These are phyloP conservation scores for Aurinia saxatilis DNA, from an alignment of 345 rosid species.

Conservation along the genomic window DNA sequence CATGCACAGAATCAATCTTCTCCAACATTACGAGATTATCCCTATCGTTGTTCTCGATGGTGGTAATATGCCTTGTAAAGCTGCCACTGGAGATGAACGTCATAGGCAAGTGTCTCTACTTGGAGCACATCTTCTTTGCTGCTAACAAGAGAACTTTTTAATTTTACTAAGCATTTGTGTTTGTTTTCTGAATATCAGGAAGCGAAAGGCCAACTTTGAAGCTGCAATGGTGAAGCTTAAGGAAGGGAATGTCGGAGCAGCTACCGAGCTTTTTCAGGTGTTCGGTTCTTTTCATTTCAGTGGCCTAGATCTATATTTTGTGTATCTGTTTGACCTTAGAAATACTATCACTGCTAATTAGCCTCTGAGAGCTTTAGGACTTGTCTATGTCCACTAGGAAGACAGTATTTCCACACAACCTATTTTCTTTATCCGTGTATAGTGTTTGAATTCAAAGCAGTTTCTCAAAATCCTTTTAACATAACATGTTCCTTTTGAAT, in stretches of 20 bases:
- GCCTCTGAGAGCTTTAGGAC: not conserved
- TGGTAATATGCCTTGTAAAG: constrained; percentile 67
- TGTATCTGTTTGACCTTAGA: not conserved
- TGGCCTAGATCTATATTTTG: not conserved
- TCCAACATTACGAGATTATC: constrained; percentile 51
- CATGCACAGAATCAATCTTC: constrained; percentile 74
- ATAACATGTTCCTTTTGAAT: not conserved
- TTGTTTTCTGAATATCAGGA: constrained; percentile 33
- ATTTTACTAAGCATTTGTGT: not conserved
- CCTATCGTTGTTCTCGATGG: constrained; percentile 91
- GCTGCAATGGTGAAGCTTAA: constrained; percentile 68
- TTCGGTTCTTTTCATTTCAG: not conserved
- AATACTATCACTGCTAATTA: not conserved
- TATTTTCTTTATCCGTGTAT: not conserved
- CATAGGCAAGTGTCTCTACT: constrained; percentile 33
- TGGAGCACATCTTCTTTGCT: not conserved
- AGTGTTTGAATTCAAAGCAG: not conserved
- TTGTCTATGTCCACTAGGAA: not conserved
- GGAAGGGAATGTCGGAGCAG: constrained; percentile 66
- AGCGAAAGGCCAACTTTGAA: constrained; percentile 47
- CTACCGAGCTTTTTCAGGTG: constrained; percentile 79
- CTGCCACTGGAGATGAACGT: constrained; percentile 63
- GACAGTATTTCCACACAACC: not conserved
- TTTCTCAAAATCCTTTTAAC: not conserved
- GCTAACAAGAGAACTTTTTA: not conserved